Base-by-base conservation (phyloP, 352 stramenopile species). In the Pythium plurisporium region DNA sequence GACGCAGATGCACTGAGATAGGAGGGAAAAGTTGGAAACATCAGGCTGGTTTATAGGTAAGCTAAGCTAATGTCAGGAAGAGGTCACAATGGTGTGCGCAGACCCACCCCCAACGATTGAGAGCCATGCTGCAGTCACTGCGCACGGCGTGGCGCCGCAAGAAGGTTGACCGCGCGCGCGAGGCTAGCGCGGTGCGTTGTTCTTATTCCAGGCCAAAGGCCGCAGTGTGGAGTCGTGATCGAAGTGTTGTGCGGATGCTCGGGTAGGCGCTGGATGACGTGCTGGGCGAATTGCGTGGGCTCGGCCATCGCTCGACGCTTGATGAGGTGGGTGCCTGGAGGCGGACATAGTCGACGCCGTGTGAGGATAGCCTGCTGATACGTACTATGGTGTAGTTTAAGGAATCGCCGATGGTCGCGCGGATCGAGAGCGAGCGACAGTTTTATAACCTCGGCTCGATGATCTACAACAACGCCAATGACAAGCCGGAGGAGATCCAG, bases 391-490 rank as follows among this genome's bases (percentile, higher is more conserved):
- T 45, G 20, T 19, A 91, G 80, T 91, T 91, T 43, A 73, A 87
- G 52, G 67, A 74, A 40, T 91, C 80, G 12, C 61, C 78, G 10
- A 64, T 91, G 40, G 78, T 91, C 52, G 57, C 63, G 20, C 79
- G 65, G 2, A 61, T 91, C 25, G 66, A 67, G 46, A 76, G 60
- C n/a, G 75, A 74, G n/a, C 56, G 70, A 26, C 76, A 91, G 60
- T 78, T 82, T 37, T 87, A 83, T 37, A 76, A 79, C 3, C 59
- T 94, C 15, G 85, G 75, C 48, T 90, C 91, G 61, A 84, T 91
- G 72, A 89, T 94, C 50, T 94, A 89, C 72, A 79, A 77, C 58
- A 94, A 94, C 45, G 68, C 79, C 2, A 67, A 70, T 7, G 73
- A 76, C 30, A 86, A 86, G 26, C 50, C 71, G 2, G 60, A 69